Percentiles rank a stretch among this genome's conserved stretches.
These are phyloP conservation scores for Calonectria honghensis DNA, from an alignment of 2,329 filamentous ascomycete genomes.

Conservation along the genomic window DNA sequence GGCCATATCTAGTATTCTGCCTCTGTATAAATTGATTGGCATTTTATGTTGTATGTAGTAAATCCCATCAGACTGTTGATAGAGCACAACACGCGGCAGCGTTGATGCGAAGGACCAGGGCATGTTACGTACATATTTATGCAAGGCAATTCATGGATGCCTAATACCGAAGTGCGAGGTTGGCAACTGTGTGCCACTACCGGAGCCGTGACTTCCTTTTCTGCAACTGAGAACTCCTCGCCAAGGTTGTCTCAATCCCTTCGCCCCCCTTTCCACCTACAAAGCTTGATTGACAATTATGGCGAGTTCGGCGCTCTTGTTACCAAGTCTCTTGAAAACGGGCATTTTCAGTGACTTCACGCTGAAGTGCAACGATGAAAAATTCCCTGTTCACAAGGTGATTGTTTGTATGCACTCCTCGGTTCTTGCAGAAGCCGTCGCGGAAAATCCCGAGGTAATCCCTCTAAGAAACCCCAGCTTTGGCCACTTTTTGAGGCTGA, in stretches of 20 bases:
- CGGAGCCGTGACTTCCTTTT: not conserved
- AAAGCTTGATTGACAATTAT: not conserved
- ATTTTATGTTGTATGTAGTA: not conserved
- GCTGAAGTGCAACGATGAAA: slow-evolving; percentile 41
- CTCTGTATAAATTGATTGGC: not conserved
- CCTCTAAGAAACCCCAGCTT: too few species aligned
- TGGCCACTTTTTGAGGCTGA: not conserved
- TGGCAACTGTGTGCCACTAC: not conserved
- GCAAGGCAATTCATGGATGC: not conserved
- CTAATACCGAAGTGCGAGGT: not conserved
- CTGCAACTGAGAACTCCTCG: not conserved
- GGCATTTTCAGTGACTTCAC: slow-evolving; percentile 49
- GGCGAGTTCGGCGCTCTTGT: not conserved
- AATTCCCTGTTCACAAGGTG: slow-evolving; percentile 50
- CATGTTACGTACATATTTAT: not conserved
- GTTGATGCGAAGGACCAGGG: not conserved
- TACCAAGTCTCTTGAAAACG: not conserved
- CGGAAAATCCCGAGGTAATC: slow-evolving; percentile 41
- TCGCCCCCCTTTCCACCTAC: too few species aligned
- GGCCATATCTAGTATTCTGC: not conserved
- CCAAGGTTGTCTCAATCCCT: not conserved
- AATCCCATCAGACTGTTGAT: too few species aligned
- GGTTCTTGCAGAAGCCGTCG: slow-evolving; percentile 41
- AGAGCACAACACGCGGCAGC: too few species aligned
- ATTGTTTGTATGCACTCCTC: slow-evolving; percentile 49